phyloP scores from a whole-genome alignment of 2,329 filamentous ascomycete species.

The Thelonectria olida region DNA sequence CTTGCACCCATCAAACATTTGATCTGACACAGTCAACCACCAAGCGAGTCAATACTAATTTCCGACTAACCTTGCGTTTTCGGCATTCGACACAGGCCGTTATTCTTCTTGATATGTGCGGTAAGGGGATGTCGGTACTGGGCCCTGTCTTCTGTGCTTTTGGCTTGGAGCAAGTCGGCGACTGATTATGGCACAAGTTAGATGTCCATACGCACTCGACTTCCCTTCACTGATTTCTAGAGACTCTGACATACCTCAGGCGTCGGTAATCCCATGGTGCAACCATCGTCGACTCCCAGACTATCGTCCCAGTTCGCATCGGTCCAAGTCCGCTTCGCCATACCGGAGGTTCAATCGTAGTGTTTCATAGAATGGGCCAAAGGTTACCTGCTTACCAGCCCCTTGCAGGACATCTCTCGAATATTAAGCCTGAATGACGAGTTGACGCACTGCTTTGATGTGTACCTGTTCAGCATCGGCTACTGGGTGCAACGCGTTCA shows the following conservation, averaged over 20 bases:
- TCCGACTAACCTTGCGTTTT: constrained; percentile 48
- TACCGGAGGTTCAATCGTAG: not conserved
- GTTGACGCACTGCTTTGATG: not conserved
- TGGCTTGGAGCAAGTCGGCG: not conserved
- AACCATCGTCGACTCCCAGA: not conserved
- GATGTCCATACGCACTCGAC: no score
- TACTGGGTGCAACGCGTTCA: not conserved
- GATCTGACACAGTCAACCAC: constrained; percentile 38
- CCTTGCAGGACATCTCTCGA: not conserved
- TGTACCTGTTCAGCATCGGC: not conserved
- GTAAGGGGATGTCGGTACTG: no score
- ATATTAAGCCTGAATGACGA: not conserved
- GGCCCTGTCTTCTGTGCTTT: constrained; percentile 4
- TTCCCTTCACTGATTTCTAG: not conserved
- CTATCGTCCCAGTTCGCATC: constrained; percentile 23
- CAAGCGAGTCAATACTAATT: constrained; percentile 33
- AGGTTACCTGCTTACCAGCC: not conserved
- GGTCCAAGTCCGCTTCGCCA: constrained; percentile 36
- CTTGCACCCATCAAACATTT: constrained; percentile 50
- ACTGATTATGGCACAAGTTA: not conserved
- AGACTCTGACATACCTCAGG: not conserved
- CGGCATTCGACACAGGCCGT: constrained; percentile 52
- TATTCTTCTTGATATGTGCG: constrained; percentile 45
- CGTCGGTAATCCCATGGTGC: constrained; percentile 19
- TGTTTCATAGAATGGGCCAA: not conserved